phyloP scores from a whole-genome alignment of 192 early-diverging fungal genomes.

The Helicostylum pulchrum region DNA sequence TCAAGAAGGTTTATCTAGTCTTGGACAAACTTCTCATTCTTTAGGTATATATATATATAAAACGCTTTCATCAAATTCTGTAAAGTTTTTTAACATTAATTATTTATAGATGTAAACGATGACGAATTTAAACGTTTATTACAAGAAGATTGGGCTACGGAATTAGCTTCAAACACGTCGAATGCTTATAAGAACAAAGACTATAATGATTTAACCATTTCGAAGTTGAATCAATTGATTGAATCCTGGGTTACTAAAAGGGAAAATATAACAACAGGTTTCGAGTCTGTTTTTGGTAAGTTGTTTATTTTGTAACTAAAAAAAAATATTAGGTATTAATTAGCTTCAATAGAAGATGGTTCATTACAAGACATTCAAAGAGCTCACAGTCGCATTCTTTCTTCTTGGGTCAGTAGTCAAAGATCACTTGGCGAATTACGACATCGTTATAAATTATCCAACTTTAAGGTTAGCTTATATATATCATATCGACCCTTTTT shows the following conservation, averaged over 20 bases:
- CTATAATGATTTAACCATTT: background rate
- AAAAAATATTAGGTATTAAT: background rate
- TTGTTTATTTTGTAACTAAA: background rate
- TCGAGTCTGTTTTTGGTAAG: background rate
- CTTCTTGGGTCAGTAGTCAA: background rate
- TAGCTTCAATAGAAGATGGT: background rate
- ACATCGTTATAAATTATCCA: background rate
- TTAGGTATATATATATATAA: background rate
- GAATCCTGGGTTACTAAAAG: background rate
- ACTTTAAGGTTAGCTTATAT: background rate
- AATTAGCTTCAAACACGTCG: background rate
- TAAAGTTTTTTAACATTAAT: background rate
- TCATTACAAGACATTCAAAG: background rate
- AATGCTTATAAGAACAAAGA: background rate
- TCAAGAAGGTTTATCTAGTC: constrained; percentile 8
- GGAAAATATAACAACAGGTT: background rate
- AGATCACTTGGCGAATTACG: background rate
- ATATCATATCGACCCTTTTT: background rate
- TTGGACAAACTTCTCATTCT: background rate
- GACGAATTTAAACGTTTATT: constrained; percentile 1
- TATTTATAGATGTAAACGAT: background rate
- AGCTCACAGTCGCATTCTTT: background rate
- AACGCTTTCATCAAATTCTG: background rate
- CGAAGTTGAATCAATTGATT: background rate
- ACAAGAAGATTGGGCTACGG: constrained; percentile 1